Percentiles rank a stretch among this genome's conserved stretches.
Conservation (phyloP, 225 moss, liverwort and hornwort species). For the Ulota crispa region DNA sequence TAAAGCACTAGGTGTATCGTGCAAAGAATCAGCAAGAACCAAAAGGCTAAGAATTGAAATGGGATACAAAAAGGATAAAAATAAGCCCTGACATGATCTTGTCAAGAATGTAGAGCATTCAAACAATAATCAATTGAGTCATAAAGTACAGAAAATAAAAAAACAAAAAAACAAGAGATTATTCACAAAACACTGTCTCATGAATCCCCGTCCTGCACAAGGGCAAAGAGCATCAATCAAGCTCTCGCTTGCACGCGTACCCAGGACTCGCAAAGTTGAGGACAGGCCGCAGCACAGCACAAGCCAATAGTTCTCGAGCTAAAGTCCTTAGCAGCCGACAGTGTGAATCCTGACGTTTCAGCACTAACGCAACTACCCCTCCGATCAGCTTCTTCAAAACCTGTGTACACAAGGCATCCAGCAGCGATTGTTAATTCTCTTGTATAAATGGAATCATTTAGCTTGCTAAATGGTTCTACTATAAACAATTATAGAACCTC, state of each 20-base stretch:
- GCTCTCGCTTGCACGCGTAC: conserved; percentile 33
- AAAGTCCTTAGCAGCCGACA: conserved; percentile 57
- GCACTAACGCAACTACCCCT: conserved; percentile 61
- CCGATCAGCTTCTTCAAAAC: conserved; percentile 59
- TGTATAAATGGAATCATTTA: background rate
- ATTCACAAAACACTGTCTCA: background rate
- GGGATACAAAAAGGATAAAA: background rate
- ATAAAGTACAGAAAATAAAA: background rate
- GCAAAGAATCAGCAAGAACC: background rate
- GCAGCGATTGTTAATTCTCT: conserved; percentile 18
- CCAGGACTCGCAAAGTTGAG: conserved; percentile 64
- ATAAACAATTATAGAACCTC: no score
- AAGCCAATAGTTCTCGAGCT: conserved; percentile 65
- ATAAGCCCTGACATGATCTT: background rate
- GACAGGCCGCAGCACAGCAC: conserved; percentile 65
- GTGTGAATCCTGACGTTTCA: conserved; percentile 59
- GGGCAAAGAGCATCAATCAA: conserved; percentile 16
- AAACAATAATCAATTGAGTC: background rate
- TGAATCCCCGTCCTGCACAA: background rate
- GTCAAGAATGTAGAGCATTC: background rate
- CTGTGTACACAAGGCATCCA: conserved; percentile 28
- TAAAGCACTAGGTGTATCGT: background rate
- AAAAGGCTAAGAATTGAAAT: background rate
- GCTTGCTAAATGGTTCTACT: no score
- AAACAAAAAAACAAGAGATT: background rate